These are phyloP conservation scores for Phlyctochytrium planicorne DNA, from an alignment of 192 early-diverging fungal genomes.

Conservation along the genomic window DNA sequence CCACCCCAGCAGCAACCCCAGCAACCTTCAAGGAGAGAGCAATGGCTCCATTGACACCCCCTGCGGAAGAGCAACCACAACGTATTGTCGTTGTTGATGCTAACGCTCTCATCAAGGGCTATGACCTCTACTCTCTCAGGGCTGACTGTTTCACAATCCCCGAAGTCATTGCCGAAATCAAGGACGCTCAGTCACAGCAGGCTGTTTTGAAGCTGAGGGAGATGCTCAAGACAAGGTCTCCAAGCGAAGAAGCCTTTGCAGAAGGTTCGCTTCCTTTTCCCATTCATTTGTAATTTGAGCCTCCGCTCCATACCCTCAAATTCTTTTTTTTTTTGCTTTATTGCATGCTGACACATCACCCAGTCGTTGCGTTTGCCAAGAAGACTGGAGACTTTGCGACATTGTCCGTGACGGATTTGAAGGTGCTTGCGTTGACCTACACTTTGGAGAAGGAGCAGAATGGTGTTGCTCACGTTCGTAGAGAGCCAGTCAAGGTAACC, in stretches of 20 bases:
- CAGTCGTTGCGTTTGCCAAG: slow-evolving; percentile 81
- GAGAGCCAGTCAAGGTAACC: slow-evolving; percentile 56
- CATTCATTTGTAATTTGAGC: slow-evolving; percentile 23
- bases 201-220: slow-evolving; percentile 60
- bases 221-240: slow-evolving; percentile 58
- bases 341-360: neutral
- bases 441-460: slow-evolving; percentile 81
- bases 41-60: no score
- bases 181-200: slow-evolving; percentile 70
- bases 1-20: no score
- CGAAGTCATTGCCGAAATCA: slow-evolving; percentile 83
- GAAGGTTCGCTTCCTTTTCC: slow-evolving; percentile 22
- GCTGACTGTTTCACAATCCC: slow-evolving; percentile 80
- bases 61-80: no score
- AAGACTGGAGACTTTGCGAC: slow-evolving; percentile 88
- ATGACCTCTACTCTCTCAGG: slow-evolving; percentile 55
- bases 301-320: slow-evolving; percentile 30
- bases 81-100: slow-evolving; percentile 31
- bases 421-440: slow-evolving; percentile 84
- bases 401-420: slow-evolving; percentile 81
- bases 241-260: slow-evolving; percentile 63
- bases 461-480: slow-evolving; percentile 68
- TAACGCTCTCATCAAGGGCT: slow-evolving; percentile 30
- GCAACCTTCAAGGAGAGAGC: no score
- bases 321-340: slow-evolving; percentile 7